Base-by-base conservation (phyloP, 805 yeast species). In the Candida namnaoensis region DNA sequence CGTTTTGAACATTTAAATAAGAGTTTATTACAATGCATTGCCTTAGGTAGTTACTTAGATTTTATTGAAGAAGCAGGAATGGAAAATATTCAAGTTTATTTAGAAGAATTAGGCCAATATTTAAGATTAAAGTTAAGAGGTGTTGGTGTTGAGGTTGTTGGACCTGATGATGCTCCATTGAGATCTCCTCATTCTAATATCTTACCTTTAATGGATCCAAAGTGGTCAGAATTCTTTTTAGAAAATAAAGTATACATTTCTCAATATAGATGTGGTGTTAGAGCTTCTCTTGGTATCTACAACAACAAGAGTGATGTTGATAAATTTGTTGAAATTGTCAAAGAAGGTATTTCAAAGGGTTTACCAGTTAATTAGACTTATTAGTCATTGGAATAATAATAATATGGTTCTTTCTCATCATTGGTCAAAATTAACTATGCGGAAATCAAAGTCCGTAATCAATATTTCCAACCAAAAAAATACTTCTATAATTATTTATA, bases 1-100 rank as follows among this genome's bases (percentile, higher is more conserved):
- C 30, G 41, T 24, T 38, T 25, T 38, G 41, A 38, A 19, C 41
- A 38, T 38, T 30, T 19, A 8, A 38, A 38, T 26, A 38, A 38
- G 19, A 26, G 37, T 12, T 15, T 34, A 10, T 5, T 38, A 3
- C 37, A 38, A 28, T 7, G 34, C 5, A 15, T 34, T n/a, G 37
- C 41, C 5, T 19, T 38, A 13, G 41, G 37, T 19, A 36, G 13
- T 1, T 38, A 35, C 12, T 6, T 38, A 4, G 41, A 34, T 11
- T 38, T 6, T 11, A 10, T 38, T 4, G 24, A 19, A 5, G 2
- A 25, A 5, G 19, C 34, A 13, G 41, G 41, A 34, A 38, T 38
- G 30, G 37, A 38, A 14, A 38, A 15, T 19, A 25, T 38, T 28
- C 37, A 38, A 10, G 12, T 7, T n/a, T 38, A 38, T 23, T 8